A percentile compares a stretch with the other conserved stretches of the same genome.
Conservation (phyloP, 768 basidiomycete genomes). For the Nidularia sp. region DNA sequence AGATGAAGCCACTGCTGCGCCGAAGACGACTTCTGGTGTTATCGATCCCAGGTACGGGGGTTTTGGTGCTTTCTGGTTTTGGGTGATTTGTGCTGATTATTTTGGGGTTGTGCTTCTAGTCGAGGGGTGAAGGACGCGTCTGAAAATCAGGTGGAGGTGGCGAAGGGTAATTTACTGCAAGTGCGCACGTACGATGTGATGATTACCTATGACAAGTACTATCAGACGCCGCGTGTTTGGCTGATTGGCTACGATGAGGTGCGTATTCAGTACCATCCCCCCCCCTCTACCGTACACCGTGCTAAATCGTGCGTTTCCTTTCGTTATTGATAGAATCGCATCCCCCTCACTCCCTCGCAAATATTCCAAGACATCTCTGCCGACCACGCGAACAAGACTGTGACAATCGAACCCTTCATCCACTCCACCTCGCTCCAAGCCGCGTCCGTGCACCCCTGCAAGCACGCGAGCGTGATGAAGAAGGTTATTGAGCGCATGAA, state of each 20-base stretch:
- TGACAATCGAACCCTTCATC: conserved; percentile 98
- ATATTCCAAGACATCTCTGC: conserved; percentile 97
- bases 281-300: no score
- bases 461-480: conserved; percentile 99
- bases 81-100: background rate
- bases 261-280: conserved; percentile 2
- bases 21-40: conserved; percentile 35
- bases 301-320: background rate
- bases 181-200: conserved; percentile 99
- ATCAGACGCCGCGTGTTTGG: conserved; percentile 98
- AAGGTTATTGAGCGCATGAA: conserved; percentile 99
- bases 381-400: conserved; percentile 97
- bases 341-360: conserved; percentile 81
- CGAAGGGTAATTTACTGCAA: conserved; percentile 84
- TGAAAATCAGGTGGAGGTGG: conserved; percentile 43
- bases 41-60: conserved; percentile 47
- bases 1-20: conserved; percentile 79
- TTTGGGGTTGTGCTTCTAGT: conserved; percentile 25
- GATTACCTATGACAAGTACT: conserved; percentile 99
- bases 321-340: conserved; percentile 61
- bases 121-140: no score
- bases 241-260: conserved; percentile 97
- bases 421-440: conserved; percentile 81
- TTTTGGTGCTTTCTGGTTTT: background rate
- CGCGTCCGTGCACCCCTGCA: conserved; percentile 97